Percentiles rank a stretch among this genome's conserved stretches.
These are phyloP conservation scores for Pisolithus microcarpus DNA, from an alignment of 768 basidiomycete genomes.

Conservation along the genomic window DNA sequence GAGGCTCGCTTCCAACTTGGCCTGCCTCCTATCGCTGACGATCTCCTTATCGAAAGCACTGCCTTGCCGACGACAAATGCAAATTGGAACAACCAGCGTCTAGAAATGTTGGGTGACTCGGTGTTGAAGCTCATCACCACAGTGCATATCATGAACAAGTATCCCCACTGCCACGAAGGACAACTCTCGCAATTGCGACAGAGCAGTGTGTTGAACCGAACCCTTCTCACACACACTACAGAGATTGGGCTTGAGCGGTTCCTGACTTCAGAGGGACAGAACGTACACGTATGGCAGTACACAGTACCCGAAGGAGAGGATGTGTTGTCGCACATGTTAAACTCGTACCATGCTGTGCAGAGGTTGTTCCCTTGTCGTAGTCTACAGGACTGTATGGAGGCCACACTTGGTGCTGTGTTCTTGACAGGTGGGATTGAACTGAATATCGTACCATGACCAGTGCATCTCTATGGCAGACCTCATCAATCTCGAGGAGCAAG, in stretches of 20 bases:
- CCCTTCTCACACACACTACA: slow-evolving; percentile 59
- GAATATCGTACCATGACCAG: no score
- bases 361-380: slow-evolving; percentile 59
- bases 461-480: no score
- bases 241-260: slow-evolving; percentile 62
- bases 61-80: slow-evolving; percentile 61
- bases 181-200: slow-evolving; percentile 64
- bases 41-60: slow-evolving; percentile 63
- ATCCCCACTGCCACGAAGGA: slow-evolving; percentile 75
- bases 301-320: slow-evolving; percentile 24
- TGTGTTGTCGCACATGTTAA: slow-evolving; percentile 22
- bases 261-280: slow-evolving; percentile 53
- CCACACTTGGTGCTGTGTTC: slow-evolving; percentile 72
- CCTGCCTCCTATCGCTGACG: slow-evolving; percentile 35
- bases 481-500: no score
- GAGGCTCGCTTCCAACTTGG: no score
- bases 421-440: slow-evolving; percentile 57
- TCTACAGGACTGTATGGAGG: slow-evolving; percentile 86
- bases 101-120: slow-evolving; percentile 84
- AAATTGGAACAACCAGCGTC: slow-evolving; percentile 58
- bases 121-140: slow-evolving; percentile 72
- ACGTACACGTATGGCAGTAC: slow-evolving; percentile 39
- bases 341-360: slow-evolving; percentile 24
- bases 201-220: slow-evolving; percentile 62
- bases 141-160: slow-evolving; percentile 70